Percentiles rank a stretch among this genome's conserved stretches.
Conservation (phyloP, 2,329 filamentous ascomycete genomes). For the Cladosporium sp. region DNA sequence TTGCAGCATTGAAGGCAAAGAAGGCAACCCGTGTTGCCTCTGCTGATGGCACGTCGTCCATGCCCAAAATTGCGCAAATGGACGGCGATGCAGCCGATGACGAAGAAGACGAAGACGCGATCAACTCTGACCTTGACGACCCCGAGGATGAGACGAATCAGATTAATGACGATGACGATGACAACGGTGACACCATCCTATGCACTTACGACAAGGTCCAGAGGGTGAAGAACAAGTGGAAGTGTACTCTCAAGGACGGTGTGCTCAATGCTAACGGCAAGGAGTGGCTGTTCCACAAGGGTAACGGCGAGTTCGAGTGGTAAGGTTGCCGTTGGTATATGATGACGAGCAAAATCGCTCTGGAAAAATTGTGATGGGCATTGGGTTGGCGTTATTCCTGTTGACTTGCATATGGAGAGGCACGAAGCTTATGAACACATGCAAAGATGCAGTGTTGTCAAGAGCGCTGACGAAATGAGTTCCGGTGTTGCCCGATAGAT, state of each 20-base stretch:
- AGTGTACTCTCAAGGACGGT: constrained; percentile 96
- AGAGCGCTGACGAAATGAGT: background rate
- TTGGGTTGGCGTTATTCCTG: background rate
- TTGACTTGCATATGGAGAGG: background rate
- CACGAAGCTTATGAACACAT: background rate
- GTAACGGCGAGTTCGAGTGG: constrained; percentile 97
- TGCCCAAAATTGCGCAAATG: constrained; percentile 37
- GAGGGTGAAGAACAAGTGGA: constrained; percentile 94
- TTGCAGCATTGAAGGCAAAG: constrained; percentile 7
- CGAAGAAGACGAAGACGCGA: constrained; percentile 77
- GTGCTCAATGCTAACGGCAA: constrained; percentile 89
- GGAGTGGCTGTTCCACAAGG: constrained; percentile 95
- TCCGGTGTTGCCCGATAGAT: background rate
- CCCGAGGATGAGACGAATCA: constrained; percentile 67
- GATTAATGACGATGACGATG: constrained; percentile 69
- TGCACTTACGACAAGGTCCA: constrained; percentile 99
- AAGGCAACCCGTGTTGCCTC: background rate
- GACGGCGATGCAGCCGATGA: constrained; percentile 56
- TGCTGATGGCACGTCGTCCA: background rate
- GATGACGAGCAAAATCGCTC: too few relatives aligned
- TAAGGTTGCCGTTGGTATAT: constrained; percentile 41
- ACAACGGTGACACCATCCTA: constrained; percentile 85
- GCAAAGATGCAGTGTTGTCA: background rate
- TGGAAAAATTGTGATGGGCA: background rate
- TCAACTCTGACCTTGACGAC: constrained; percentile 97